Percentiles rank a stretch among this genome's conserved stretches.
Conservation (phyloP, 805 yeast species). For the Candida montana region DNA sequence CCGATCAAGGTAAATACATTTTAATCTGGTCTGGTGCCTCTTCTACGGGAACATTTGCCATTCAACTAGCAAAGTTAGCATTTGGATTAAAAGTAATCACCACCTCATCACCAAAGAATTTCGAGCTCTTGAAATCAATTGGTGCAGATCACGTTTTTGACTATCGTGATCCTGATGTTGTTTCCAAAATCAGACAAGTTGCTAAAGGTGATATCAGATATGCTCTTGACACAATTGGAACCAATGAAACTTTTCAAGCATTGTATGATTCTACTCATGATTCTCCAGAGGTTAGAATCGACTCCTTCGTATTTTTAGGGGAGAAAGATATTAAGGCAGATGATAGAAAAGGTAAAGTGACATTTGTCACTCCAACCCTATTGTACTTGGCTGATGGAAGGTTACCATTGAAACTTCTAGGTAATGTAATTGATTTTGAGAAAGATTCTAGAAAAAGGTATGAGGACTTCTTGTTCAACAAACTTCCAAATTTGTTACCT, state of each 20-base stretch:
- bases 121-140: conserved; percentile 32
- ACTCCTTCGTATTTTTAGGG: conserved; percentile 30
- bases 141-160: conserved; percentile 54
- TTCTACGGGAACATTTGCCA: conserved; percentile 50
- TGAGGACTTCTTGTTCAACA: too few relatives aligned
- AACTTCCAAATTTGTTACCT: too few relatives aligned
- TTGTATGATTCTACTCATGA: conserved; percentile 32
- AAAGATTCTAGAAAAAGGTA: too few relatives aligned
- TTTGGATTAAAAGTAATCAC: conserved; percentile 38
- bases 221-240: conserved; percentile 32
- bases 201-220: conserved; percentile 27
- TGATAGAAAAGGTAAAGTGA: conserved; percentile 31
- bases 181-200: conserved; percentile 35
- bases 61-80: conserved; percentile 52
- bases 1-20: conserved; percentile 34
- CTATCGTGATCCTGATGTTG: conserved; percentile 41
- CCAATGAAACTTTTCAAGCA: conserved; percentile 26
- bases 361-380: conserved; percentile 29
- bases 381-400: conserved; percentile 37
- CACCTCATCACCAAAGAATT: conserved; percentile 46
- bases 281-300: conserved; percentile 28
- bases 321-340: conserved; percentile 24
- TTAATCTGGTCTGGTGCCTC: conserved; percentile 69
- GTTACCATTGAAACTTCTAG: too few relatives aligned
- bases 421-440: too few relatives aligned